Evolutionary conservation across 495 filamentous ascomycete genomes (phyloP), one percentile per base, ranked within the genome.

Genomic region (Penicillium cataractarum): DNA sequence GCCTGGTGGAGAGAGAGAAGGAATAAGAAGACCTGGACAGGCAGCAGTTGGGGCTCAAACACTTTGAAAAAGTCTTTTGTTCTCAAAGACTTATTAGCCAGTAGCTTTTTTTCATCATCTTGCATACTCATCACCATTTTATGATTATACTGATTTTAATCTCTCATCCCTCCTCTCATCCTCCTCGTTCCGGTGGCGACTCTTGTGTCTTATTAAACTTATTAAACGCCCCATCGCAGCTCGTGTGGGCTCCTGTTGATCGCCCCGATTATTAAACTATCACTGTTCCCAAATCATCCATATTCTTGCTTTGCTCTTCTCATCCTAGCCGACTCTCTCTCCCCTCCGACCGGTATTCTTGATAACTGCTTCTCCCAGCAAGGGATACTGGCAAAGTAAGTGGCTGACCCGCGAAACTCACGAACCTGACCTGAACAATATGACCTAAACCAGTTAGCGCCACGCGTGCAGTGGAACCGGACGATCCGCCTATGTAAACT

Each of bases 361-460:
- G 49, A 6, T 32, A 27, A 24, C 26, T 19, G 29, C 54, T 29
- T 40, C 32, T 22, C 53, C 54, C 54, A 56, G 61, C 57, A 66
- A 71, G 66, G 69, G 69, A 67, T 71, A 71, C 40, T 17, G 50
- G 63, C 26, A 55, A 56, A 19, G 49, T 37, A 31, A 50, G 48
- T 60, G 32, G 22, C 37, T 39, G 40, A 17, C 27, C 21, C 21
- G 12, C 12, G 24, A 19, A 42, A 29, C 21, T 35, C 54, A 31
- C 19, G 40, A 60, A 33, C 31, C 24, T 27, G 49, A 52, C 49
- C 49, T 52, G 32, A 68, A 72, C 67, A 72, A 72, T 72, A 72
- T 72, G 70, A 63, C 70, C 70, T 72, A 72, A 72, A 64, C 61
- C 51, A 72, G 70, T 61, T 72, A 72, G 70, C 63, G 70, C 58